These are phyloP conservation scores for Scleroderma bovista DNA, from an alignment of 768 basidiomycete genomes.

Conservation along the genomic window DNA sequence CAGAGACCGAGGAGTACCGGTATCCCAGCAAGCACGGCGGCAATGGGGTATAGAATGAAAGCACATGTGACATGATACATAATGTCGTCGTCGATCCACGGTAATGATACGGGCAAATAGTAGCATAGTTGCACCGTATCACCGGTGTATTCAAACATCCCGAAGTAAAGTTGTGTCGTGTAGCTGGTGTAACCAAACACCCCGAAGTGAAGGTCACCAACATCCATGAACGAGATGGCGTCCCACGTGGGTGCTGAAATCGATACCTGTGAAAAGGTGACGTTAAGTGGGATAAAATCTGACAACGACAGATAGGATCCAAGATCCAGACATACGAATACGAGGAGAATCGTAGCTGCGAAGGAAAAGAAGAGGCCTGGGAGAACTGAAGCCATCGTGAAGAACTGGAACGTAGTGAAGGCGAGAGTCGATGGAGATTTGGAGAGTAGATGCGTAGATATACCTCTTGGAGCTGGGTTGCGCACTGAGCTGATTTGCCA, in stretches of 20 bases:
- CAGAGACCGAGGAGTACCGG: constrained; percentile 66
- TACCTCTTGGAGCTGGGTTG: neutral
- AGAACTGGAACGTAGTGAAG: neutral
- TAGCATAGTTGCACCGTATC: constrained; percentile 67
- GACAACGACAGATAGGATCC: no score
- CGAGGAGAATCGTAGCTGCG: constrained; percentile 60
- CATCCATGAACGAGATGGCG: constrained; percentile 59
- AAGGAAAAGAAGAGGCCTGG: constrained; percentile 73
- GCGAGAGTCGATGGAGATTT: no score
- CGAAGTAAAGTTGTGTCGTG: no score
- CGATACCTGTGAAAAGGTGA: constrained; percentile 43
- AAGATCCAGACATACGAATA: constrained; percentile 48
- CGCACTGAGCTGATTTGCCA: no score
- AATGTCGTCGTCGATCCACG: constrained; percentile 39
- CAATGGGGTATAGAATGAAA: constrained; percentile 78
- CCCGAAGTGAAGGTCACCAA: constrained; percentile 53
- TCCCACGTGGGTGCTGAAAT: constrained; percentile 76
- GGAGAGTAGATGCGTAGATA: neutral
- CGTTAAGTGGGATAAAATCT: neutral
- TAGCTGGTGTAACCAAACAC: constrained; percentile 75
- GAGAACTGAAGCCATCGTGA: constrained; percentile 44
- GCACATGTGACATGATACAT: constrained; percentile 68
- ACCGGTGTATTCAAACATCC: no score
- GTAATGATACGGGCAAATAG: constrained; percentile 27
- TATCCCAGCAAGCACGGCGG: constrained; percentile 59